Base-by-base conservation (phyloP, 1,139 yeast genomes). In the Candida pseudoviswanathii region DNA sequence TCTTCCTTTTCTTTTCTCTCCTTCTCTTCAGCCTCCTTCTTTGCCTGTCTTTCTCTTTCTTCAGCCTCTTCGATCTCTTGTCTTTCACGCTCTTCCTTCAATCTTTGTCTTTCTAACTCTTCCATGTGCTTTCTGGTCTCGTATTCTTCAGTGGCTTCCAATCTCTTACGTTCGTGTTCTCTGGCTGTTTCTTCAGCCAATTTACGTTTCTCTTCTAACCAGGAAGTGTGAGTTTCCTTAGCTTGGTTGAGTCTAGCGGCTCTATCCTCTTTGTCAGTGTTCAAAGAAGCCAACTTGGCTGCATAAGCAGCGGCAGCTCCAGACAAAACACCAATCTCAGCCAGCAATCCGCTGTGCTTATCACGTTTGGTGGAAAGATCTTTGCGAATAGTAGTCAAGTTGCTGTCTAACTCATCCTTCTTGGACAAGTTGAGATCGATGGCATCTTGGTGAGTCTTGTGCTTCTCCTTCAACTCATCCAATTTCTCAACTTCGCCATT, bases 71-170 rank as follows among this genome's bases (percentile, higher is more conserved):
- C 62, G 48, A 55, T 57, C 51, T 63, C 61, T 51, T 58, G 58
- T 46, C 66, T 65, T 52, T 67, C 76, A 43, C 63, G 67, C 55
- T 70, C 71, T 58, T 70, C 66, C 50, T 65, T 70, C 43, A 67
- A 50, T 58, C 75, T 67, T 59, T 62, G 54, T 55, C 68, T 68
- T 54, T 77, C 81, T 49, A 79, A 67, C 57, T 79, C 82, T 51
- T 74, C 81, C 57, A 77, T 71, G 33, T 73, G 60, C 57, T 68
- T 71, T 54, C 70, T 68, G 47, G 78, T 75, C 55, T 77, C 82
- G 49, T 75, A 80, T 41, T 74, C 81, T 56, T 77, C 72, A 42
- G 70, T 69, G 37, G 80, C 82, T 57, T 75, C 78, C 24, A 72
- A 62, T 56, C 82, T 71, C 57, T 73, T 68, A 50, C 76, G 70